Evolutionary conservation across 768 basidiomycete species (phyloP).

Genomic region (Tulasnella sp.): DNA sequence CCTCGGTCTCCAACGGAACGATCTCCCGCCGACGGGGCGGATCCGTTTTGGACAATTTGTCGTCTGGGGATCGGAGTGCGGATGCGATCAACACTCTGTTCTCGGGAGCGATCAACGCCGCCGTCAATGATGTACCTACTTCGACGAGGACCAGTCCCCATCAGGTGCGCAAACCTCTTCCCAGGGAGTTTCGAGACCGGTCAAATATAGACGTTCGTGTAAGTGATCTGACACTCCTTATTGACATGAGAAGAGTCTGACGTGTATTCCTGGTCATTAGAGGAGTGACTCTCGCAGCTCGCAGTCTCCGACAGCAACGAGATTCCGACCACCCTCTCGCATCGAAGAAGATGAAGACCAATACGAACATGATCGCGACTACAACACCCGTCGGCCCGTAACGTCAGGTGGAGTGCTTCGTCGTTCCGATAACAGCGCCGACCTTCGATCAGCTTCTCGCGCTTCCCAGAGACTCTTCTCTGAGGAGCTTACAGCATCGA

Average conservation of each 20-base stretch:
- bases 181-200: slow-evolving; percentile 38
- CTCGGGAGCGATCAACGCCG: slow-evolving; percentile 32
- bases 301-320: not conserved
- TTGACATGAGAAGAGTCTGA: too few relatives aligned
- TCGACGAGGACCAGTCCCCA: slow-evolving; percentile 44
- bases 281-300: not conserved
- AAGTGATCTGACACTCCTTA: slow-evolving; percentile 16
- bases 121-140: slow-evolving; percentile 52
- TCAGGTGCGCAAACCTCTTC: slow-evolving; percentile 41
- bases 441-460: too few relatives aligned
- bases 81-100: slow-evolving; percentile 4
- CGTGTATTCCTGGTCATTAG: too few relatives aligned
- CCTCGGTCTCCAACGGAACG: slow-evolving; percentile 3
- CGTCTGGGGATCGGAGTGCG: too few relatives aligned
- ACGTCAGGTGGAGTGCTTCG: too few relatives aligned
- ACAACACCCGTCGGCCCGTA: too few relatives aligned
- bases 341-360: too few relatives aligned
- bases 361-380: too few relatives aligned
- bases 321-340: not conserved
- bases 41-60: not conserved
- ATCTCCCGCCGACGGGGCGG: slow-evolving; percentile 1
- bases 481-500: not conserved
- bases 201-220: slow-evolving; percentile 36
- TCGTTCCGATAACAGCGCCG: too few relatives aligned
- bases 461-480: too few relatives aligned